phyloP scores from a whole-genome alignment of 1,284 basidiomycete genomes.

The Ustilago esculenta region DNA sequence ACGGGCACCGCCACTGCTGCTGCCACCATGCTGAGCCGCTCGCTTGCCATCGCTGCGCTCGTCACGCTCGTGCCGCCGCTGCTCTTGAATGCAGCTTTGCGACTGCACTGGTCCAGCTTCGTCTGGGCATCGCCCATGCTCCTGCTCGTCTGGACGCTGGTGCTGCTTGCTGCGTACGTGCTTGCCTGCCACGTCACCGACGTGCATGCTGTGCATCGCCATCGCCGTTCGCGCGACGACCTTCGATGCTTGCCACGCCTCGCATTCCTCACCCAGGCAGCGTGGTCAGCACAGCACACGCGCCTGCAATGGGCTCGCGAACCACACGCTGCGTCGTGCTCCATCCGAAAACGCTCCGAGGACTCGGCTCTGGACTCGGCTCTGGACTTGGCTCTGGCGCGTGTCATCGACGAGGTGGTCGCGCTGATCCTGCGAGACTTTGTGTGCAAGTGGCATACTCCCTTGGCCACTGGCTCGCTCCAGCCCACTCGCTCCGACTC shows the following conservation, averaged over 20 bases:
- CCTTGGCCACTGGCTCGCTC: constrained; percentile 29
- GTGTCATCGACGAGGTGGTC: constrained; percentile 31
- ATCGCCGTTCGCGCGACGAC: constrained; percentile 5
- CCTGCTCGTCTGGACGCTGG: constrained; percentile 15
- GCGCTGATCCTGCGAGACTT: constrained; percentile 56
- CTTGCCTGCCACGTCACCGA: constrained; percentile 27
- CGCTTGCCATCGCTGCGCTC: constrained; percentile 7
- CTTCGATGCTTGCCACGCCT: constrained; percentile 32
- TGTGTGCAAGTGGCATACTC: constrained; percentile 56
- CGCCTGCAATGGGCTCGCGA: constrained; percentile 40
- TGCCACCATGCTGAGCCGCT: constrained; percentile 8
- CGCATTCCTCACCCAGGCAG: constrained; percentile 38
- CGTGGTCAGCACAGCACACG: constrained; percentile 44
- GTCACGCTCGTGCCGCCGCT: constrained; percentile 25
- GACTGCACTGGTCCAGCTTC: constrained; percentile 23
- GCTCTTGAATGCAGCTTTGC: constrained; percentile 21
- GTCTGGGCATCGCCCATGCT: constrained; percentile 36
- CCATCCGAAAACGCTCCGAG: constrained; percentile 2
- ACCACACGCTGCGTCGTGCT: not conserved
- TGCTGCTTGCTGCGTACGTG: constrained; percentile 12
- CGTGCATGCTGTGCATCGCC: not conserved
- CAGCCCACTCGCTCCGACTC: constrained; percentile 63
- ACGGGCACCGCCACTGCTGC: not conserved
- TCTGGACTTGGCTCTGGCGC: constrained; percentile 11
- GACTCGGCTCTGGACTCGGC: too few relatives aligned